Conservation (phyloP, 2,329 filamentous ascomycete genomes). For the Hypomyces rosellus region DNA sequence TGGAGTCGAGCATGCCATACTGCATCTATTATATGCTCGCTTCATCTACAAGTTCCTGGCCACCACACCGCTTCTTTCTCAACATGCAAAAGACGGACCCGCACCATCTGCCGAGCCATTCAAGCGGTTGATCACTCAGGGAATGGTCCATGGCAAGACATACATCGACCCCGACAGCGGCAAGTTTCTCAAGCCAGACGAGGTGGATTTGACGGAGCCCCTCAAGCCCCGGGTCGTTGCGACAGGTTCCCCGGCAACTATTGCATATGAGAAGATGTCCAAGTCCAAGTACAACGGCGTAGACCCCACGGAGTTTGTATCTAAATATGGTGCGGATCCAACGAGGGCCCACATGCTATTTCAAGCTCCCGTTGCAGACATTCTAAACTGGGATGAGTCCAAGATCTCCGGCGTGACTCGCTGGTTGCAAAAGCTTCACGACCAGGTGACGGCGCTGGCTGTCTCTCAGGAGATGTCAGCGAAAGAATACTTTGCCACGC, state of each 20-base stretch:
- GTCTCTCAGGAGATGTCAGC: slow-evolving; percentile 16
- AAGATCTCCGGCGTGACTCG: slow-evolving; percentile 77
- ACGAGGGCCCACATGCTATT: slow-evolving; percentile 84
- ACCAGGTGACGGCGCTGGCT: slow-evolving; percentile 38
- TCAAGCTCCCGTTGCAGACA: slow-evolving; percentile 75
- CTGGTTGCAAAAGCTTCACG: slow-evolving; percentile 67
- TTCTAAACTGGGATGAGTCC: slow-evolving; percentile 80
- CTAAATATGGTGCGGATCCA: slow-evolving; percentile 73
- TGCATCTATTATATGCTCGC: slow-evolving; percentile 81
- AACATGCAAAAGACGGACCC: slow-evolving; percentile 24
- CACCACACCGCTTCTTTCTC: slow-evolving; percentile 43
- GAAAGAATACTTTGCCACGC: slow-evolving; percentile 32
- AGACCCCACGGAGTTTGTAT: slow-evolving; percentile 67
- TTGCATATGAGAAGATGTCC: slow-evolving; percentile 87
- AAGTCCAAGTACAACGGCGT: slow-evolving; percentile 93
- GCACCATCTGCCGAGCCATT: slow-evolving; percentile 63
- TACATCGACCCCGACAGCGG: slow-evolving; percentile 69
- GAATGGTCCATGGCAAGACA: slow-evolving; percentile 89
- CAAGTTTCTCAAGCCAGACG: slow-evolving; percentile 68
- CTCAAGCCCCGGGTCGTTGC: slow-evolving; percentile 54
- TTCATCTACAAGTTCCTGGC: slow-evolving; percentile 87
- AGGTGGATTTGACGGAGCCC: slow-evolving; percentile 59
- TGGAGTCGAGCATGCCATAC: slow-evolving; percentile 83
- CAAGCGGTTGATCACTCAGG: slow-evolving; percentile 74
- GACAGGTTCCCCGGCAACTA: slow-evolving; percentile 50